Evolutionary conservation across 2,329 filamentous ascomycete genomes (phyloP), one percentile per base, ranked within the genome.

Genomic region (Cladosporium oxysporum): DNA sequence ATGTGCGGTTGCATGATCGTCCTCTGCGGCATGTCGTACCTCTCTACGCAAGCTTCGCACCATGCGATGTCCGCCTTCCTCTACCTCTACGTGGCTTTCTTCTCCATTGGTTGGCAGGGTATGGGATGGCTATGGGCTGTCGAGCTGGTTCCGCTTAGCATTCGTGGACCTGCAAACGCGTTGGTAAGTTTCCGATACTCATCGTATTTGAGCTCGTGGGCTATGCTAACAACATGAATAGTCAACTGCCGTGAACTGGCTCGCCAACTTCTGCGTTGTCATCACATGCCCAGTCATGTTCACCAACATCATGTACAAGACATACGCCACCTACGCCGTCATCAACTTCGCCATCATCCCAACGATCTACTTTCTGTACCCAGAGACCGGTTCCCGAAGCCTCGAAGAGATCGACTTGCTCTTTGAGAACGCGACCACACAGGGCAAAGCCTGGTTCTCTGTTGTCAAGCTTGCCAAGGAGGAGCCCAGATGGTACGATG

Each of bases 321-420:
- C 63, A 3, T 66, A 66, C 64, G 60, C 61, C 37, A 47, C 33
- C 31, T 65, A 59, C 57, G 63, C 55, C 18, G 57, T 55, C 44
- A 65, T 58, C 71, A 84, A 83, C 66, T 76, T 83, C 71, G 76
- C 77, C 18, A 66, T 66, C 47, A 35, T 69, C 23, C 66, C 66
- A 12, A 26, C 49, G 14, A 64, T 66, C 53, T 69, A 63, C 62
- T 67, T 66, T 58, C 63, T 67, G 66, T 66, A 68, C 61, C 66
- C 66, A 6, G 67, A 69, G 29, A 66, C 67, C 35, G 66, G 66
- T n/a, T 62, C 55, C 11, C 58, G 62, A 14, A 59, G 49, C 2
- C 66, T 67, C 7, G 67, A 69, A 35, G 66, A 69, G 16, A 41
- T 69, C 23, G 67, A 69, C 62, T 33, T 63, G 33, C 49, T 69